Conservation (phyloP, 306 rosid species). For the Fragaria iinumae region DNA sequence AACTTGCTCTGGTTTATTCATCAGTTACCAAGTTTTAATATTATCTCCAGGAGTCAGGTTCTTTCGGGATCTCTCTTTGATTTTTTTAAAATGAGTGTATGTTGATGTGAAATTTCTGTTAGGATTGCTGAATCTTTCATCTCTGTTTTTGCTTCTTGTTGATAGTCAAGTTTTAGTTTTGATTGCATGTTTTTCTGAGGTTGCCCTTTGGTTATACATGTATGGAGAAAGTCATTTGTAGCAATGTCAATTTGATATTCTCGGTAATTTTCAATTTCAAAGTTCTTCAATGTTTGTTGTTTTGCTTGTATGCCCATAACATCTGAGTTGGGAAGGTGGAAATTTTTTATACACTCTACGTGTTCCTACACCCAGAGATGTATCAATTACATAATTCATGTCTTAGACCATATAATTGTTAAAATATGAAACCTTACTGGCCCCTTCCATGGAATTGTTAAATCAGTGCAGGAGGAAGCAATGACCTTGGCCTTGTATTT, state of each 20-base stretch:
- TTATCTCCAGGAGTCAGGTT: not conserved
- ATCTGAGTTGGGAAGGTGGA: not conserved
- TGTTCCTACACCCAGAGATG: not conserved
- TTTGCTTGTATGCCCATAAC: not conserved
- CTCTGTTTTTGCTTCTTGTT: not conserved
- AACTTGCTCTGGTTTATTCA: not conserved
- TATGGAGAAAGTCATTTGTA: not conserved
- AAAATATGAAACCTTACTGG: not conserved
- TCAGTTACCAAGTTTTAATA: conserved; percentile 4
- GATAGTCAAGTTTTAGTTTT: not conserved
- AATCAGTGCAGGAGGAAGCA: not conserved
- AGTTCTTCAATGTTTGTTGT: not conserved
- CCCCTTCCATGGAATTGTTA: too few relatives aligned
- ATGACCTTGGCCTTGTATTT: conserved; percentile 86
- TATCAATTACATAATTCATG: too few relatives aligned
- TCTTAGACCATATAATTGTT: not conserved
- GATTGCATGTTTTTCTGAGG: not conserved
- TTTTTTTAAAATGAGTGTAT: not conserved
- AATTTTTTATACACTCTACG: not conserved
- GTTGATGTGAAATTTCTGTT: not conserved
- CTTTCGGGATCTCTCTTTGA: not conserved
- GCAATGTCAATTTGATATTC: not conserved
- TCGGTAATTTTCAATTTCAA: not conserved
- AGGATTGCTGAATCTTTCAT: not conserved
- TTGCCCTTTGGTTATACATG: not conserved